Percentiles rank a stretch among this genome's conserved stretches.
phyloP scores from a whole-genome alignment of 2,329 filamentous ascomycete species.

The Juglanconis oblonga region DNA sequence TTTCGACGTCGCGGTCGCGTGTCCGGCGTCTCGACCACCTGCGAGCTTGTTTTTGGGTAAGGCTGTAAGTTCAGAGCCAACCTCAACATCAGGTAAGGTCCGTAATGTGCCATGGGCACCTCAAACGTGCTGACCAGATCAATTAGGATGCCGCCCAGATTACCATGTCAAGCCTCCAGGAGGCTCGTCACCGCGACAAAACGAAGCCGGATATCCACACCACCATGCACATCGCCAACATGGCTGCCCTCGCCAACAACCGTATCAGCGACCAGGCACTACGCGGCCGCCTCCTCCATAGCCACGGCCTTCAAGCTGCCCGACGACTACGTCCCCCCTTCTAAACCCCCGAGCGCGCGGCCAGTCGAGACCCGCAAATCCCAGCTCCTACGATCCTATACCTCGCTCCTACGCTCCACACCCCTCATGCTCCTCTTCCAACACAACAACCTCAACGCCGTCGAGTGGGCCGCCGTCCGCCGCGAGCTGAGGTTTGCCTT shows the following conservation, averaged over 20 bases:
- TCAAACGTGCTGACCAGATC: background rate
- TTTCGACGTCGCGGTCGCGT: slow-evolving; percentile 6
- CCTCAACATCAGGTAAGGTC: background rate
- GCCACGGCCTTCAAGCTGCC: slow-evolving; percentile 33
- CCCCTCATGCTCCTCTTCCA: slow-evolving; percentile 83
- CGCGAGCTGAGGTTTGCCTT: slow-evolving; percentile 60
- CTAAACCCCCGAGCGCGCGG: slow-evolving; percentile 84
- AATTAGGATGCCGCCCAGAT: slow-evolving; percentile 16
- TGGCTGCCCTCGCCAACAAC: background rate
- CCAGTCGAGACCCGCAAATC: slow-evolving; percentile 85
- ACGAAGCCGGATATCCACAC: background rate
- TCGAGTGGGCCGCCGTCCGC: slow-evolving; percentile 71
- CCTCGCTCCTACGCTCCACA: slow-evolving; percentile 80
- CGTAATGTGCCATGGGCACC: background rate
- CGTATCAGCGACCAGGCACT: slow-evolving; percentile 20
- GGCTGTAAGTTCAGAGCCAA: background rate
- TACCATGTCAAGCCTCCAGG: slow-evolving; percentile 10
- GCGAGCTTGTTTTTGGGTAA: too few species aligned
- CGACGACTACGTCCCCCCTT: slow-evolving; percentile 55
- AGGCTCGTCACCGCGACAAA: slow-evolving; percentile 11
- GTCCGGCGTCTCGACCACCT: background rate
- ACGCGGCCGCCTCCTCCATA: slow-evolving; percentile 22
- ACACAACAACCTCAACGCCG: slow-evolving; percentile 66
- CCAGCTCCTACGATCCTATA: slow-evolving; percentile 82
- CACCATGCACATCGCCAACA: background rate